phyloP scores from a whole-genome alignment of 495 filamentous ascomycete genomes.

The Penicillium egyptiacum region DNA sequence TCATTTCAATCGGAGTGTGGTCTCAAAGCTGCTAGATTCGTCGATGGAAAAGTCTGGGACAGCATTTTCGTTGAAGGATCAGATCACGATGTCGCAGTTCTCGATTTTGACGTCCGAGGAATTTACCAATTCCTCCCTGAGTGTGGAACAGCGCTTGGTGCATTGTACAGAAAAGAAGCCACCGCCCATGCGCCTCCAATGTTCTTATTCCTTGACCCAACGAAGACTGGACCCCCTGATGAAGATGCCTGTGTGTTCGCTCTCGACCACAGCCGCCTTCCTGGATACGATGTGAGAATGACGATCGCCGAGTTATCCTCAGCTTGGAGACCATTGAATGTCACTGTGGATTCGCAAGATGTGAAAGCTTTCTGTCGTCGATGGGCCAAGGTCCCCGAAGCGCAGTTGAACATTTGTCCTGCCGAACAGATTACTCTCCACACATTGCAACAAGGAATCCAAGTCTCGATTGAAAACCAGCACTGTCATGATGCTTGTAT shows the following conservation, averaged over 20 bases:
- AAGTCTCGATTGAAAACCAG: conserved; percentile 15
- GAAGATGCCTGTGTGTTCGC: conserved; percentile 69
- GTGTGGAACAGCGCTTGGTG: conserved; percentile 66
- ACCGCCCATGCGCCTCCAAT: conserved; percentile 30
- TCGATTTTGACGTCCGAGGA: conserved; percentile 53
- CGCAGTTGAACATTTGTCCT: conserved; percentile 13
- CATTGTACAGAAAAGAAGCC: conserved; percentile 51
- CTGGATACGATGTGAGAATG: conserved; percentile 54
- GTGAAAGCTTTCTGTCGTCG: conserved; percentile 29
- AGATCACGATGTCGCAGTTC: conserved; percentile 25
- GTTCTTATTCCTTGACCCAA: conserved; percentile 68
- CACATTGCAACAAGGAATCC: conserved; percentile 14
- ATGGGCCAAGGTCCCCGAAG: conserved; percentile 18
- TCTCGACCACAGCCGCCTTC: conserved; percentile 46
- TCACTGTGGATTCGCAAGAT: conserved; percentile 2
- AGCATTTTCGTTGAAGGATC: conserved; percentile 34
- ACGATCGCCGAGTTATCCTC: conserved; percentile 45
- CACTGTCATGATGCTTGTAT: conserved; percentile 31
- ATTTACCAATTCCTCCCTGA: conserved; percentile 54
- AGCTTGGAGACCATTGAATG: conserved; percentile 33
- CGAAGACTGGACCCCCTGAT: conserved; percentile 40
- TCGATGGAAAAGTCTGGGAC: conserved; percentile 43
- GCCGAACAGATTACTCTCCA: conserved; percentile 14
- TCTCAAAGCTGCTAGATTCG: conserved; percentile 35
- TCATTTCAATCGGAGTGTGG: conserved; percentile 39